These are phyloP conservation scores for Corymbia calophylla DNA, from an alignment of 441 rosid genomes.

Conservation along the genomic window DNA sequence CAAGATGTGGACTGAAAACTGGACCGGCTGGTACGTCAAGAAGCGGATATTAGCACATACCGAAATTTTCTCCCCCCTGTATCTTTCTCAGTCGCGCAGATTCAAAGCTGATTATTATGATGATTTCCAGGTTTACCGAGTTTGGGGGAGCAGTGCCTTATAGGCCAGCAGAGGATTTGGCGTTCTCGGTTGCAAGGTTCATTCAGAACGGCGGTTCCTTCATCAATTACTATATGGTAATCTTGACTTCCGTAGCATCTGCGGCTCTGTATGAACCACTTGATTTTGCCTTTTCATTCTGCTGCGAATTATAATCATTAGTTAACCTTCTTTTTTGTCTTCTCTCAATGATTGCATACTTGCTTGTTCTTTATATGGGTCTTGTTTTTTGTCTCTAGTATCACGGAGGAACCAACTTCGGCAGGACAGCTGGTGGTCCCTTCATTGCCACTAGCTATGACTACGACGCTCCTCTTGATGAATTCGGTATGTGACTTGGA, in stretches of 20 bases:
- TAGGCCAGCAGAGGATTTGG: constrained; percentile 5
- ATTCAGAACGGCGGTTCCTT: constrained; percentile 3
- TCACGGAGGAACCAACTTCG: constrained; percentile 11
- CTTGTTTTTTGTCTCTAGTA: background rate
- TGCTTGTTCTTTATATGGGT: background rate
- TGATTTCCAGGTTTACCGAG: constrained; percentile 6
- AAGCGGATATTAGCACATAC: background rate
- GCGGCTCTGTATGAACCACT: background rate
- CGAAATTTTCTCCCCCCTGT: background rate
- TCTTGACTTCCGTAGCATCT: background rate
- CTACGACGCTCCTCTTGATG: constrained; percentile 9
- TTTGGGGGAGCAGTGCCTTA: constrained; percentile 5
- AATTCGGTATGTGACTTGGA: background rate
- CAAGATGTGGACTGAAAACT: constrained; percentile 2
- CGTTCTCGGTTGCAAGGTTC: constrained; percentile 1
- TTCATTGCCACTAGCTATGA: constrained; percentile 13
- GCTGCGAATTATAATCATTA: background rate
- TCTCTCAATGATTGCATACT: background rate
- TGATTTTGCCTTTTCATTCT: background rate
- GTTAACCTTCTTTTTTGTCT: background rate
- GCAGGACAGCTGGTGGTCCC: constrained; percentile 5
- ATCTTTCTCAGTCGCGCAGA: background rate
- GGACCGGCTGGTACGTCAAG: background rate
- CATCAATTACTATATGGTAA: constrained; percentile 10
- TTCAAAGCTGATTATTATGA: background rate